Conservation (phyloP, 2,329 filamentous ascomycete genomes). For the Fusarium chuoi region DNA sequence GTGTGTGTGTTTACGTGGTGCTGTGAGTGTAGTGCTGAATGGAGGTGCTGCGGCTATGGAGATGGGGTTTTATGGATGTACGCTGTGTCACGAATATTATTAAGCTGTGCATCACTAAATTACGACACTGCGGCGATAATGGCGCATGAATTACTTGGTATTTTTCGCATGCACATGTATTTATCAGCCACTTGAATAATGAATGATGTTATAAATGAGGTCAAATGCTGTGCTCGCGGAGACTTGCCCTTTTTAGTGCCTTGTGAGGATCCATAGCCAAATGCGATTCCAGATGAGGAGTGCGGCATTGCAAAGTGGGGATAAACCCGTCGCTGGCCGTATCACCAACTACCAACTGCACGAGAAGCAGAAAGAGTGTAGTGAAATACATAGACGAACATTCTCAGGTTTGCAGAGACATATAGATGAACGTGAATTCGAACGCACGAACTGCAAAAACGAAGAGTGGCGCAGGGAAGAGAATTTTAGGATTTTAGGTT, state of each 20-base stretch:
- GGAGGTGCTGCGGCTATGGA: not conserved
- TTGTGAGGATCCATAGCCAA: not conserved
- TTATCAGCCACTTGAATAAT: not conserved
- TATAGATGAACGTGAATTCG: not conserved
- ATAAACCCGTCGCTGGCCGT: not conserved
- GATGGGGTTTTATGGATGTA: conserved; percentile 9
- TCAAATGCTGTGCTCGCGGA: not conserved
- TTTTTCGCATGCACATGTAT: not conserved
- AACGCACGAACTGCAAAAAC: not conserved
- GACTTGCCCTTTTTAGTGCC: not conserved
- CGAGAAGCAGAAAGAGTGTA: not conserved
- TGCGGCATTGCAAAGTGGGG: not conserved
- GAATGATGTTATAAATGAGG: not conserved
- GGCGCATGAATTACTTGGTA: not conserved
- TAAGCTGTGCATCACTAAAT: conserved; percentile 6
- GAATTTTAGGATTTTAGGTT: conserved; percentile 1
- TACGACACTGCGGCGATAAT: conserved; percentile 24
- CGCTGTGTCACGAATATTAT: not conserved
- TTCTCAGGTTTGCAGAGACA: rapidly evolving
- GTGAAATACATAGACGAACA: rapidly evolving
- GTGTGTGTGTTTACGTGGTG: not conserved
- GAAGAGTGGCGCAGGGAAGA: conserved; percentile 1
- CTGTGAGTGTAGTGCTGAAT: not conserved
- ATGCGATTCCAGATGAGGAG: not conserved
- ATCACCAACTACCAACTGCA: not conserved